Percentiles rank a stretch among this genome's conserved stretches.
Evolutionary conservation across 78 protist genomes (phyloP).

Genomic region (slime mould (Dictyostelium discoideum)): dicty_2.7 NC_007088.5:4536501-4537000

Average conservation of each 20-base stretch:
- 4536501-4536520: constrained; percentile 95
- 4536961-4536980: constrained; percentile 17
- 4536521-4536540: constrained; percentile 92
- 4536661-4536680: constrained; percentile 65
- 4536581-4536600: constrained; percentile 89
- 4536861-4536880: constrained; percentile 47
- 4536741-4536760: background rate
- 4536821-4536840: constrained; percentile 44
- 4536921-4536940: background rate
- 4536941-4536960: constrained; percentile 6
- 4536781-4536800: constrained; percentile 74
- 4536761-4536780: constrained; percentile 66
- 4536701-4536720: constrained; percentile 21
- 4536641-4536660: constrained; percentile 80
- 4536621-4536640: constrained; percentile 93
- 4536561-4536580: constrained; percentile 84
- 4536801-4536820: constrained; percentile 58
- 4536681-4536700: constrained; percentile 25
- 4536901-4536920: background rate
- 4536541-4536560: constrained; percentile 43
- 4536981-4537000: constrained; percentile 44
- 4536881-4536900: constrained; percentile 50
- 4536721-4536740: background rate
- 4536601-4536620: constrained; percentile 92
- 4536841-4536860: constrained; percentile 25